Evolutionary conservation across 2,329 filamentous ascomycete species (phyloP).

Genomic region (Bipolaris sorokiniana): DNA sequence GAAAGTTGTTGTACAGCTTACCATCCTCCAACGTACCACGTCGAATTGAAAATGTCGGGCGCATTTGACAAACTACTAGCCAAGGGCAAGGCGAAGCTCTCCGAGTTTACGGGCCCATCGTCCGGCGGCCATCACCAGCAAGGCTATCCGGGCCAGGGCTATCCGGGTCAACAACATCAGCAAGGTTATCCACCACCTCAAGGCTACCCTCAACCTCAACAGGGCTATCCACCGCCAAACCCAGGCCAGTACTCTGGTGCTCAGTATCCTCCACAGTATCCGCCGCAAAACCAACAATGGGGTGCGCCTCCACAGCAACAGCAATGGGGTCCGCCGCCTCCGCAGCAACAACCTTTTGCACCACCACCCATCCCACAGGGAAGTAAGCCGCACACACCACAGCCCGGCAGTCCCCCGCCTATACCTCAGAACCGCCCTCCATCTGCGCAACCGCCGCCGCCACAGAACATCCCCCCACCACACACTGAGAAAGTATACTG

Average conservation of each 20-base stretch:
- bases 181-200: slow-evolving; percentile 21
- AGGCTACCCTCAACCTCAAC: slow-evolving; percentile 15
- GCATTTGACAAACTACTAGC: slow-evolving; percentile 45
- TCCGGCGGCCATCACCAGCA: slow-evolving; percentile 29
- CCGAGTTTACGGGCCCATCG: slow-evolving; percentile 36
- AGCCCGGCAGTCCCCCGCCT: slow-evolving; percentile 26
- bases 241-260: slow-evolving; percentile 26
- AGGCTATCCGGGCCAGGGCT: slow-evolving; percentile 28
- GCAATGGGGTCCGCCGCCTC: slow-evolving; percentile 31
- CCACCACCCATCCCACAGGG: slow-evolving; percentile 41
- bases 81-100: slow-evolving; percentile 48
- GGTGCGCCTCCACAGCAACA: slow-evolving; percentile 16
- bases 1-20: slow-evolving; percentile 6
- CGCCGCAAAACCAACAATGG: slow-evolving; percentile 28
- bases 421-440: slow-evolving; percentile 39
- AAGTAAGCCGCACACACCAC: slow-evolving; percentile 39
- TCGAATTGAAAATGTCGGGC: slow-evolving; percentile 30
- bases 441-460: slow-evolving; percentile 37
- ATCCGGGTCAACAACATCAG: slow-evolving; percentile 21
- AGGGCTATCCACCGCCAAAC: slow-evolving; percentile 14
- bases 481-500: slow-evolving; percentile 55
- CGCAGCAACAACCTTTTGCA: slow-evolving; percentile 33
- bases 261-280: slow-evolving; percentile 29
- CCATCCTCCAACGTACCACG: slow-evolving; percentile 1
- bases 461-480: slow-evolving; percentile 35